Evolutionary conservation across 257 asterid species (phyloP), one percentile per base, ranked within the genome.

Genomic region (Fraxinus pennsylvanica): DNA sequence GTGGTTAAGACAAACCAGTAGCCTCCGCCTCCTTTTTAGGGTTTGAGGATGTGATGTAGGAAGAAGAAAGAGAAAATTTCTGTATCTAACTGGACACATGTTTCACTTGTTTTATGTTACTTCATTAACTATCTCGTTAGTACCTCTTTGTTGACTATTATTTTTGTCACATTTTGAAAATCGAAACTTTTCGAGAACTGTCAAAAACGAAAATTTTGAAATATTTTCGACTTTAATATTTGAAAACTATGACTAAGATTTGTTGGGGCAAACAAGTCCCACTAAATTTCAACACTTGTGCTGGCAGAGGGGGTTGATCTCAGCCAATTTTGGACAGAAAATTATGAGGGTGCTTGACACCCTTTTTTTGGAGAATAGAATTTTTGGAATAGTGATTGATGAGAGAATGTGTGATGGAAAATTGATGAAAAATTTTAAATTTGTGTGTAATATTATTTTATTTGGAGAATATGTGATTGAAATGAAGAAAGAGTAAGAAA

Each of bases 1-100:
- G 79, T 22, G 27, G 72, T 29, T 65, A 74, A 14, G 52, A 73
- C 45, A 67, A 72, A 66, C 32, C 25, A 38, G 77, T 45, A 9
- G 5, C 65, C 9, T 54, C 27, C 65, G 27, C 10, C 25, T 54
- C 65, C 27, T 19, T 54, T 54, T 54, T n/a, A 54, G 27, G 27
- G 22, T 54, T 19, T 17, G 65, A 54, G 27, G 65, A 13, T 47
- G 54, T 47, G 54, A 45, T 10, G 13, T 45, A 12, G 15, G 52
- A 5, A 0, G 25, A 52, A 6, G 10, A 19, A 57, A 57, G 9
- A 21, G 12, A 9, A 7, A 57, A 6, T 57, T 57, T 57, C 6
- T 7, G 65, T 54, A 5, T 19, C 54, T 3, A 13, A 13, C 3
- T 41, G 10, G 41, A 38, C 54, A 9, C 13, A 57, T 6, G 14